phyloP scores from a whole-genome alignment of 2,329 filamentous ascomycete species.

The Trichothecium sympodiale region DNA sequence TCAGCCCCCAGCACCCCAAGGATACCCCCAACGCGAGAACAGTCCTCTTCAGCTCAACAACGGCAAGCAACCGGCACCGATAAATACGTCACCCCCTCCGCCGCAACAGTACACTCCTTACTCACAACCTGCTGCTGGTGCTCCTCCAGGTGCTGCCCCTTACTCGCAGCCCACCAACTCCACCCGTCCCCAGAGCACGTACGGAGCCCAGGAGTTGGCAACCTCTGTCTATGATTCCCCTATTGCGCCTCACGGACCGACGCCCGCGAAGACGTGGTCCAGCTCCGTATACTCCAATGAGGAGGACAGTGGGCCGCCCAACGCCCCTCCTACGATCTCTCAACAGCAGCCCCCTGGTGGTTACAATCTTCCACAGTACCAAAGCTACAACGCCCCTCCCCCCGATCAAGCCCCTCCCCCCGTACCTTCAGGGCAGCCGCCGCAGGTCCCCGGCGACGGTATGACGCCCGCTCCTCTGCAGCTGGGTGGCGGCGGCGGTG shows the following conservation, averaged over 20 bases:
- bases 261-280: constrained; percentile 30
- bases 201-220: constrained; percentile 66
- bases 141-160: constrained; percentile 11
- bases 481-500: constrained; percentile 26
- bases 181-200: constrained; percentile 53
- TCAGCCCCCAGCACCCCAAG: constrained; percentile 24
- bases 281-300: constrained; percentile 38
- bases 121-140: constrained; percentile 19
- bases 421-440: constrained; percentile 23
- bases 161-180: constrained; percentile 31
- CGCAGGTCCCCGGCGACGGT: constrained; percentile 15
- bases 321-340: constrained; percentile 15
- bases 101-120: constrained; percentile 34
- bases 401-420: constrained; percentile 27
- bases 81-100: constrained; percentile 41
- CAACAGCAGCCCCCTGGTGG: constrained; percentile 9
- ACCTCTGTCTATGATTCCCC: constrained; percentile 71
- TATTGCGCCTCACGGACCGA: constrained; percentile 41
- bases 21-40: constrained; percentile 41
- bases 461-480: constrained; percentile 33
- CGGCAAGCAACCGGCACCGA: constrained; percentile 36
- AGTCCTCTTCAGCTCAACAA: constrained; percentile 35
- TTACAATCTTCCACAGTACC: constrained; percentile 25
- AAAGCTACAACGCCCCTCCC: constrained; percentile 24
- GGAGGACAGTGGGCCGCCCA: constrained; percentile 22